Percentiles rank a stretch among this genome's conserved stretches.
These are phyloP conservation scores for Apophysomyces elegans DNA, from an alignment of 371 early-diverging fungal genomes.

Conservation along the genomic window DNA sequence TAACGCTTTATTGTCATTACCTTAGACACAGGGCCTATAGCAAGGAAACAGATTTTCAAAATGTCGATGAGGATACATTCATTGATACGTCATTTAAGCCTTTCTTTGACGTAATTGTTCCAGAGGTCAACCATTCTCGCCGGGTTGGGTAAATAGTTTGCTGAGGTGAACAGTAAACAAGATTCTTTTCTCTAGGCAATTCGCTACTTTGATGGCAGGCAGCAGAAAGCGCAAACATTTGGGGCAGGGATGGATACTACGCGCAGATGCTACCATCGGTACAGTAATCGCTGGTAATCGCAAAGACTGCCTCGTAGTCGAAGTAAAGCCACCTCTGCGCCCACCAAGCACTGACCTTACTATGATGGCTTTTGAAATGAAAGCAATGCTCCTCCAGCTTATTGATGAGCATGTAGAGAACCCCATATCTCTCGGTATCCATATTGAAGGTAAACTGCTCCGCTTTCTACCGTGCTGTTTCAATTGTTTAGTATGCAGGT, in stretches of 20 bases:
- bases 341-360: neutral
- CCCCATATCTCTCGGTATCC: neutral
- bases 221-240: neutral
- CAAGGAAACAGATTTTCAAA: slow-evolving; percentile 2
- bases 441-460: too few species aligned
- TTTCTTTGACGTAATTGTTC: neutral
- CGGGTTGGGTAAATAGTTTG: neutral
- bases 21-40: neutral
- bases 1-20: neutral
- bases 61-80: neutral
- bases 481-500: neutral
- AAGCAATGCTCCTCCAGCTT: neutral
- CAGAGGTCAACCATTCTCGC: slow-evolving; percentile 3
- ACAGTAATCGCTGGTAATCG: slow-evolving; percentile 7
- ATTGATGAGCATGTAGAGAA: slow-evolving; percentile 4
- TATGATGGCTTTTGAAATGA: slow-evolving; percentile 3
- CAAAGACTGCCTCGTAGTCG: slow-evolving; percentile 8
- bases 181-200: neutral
- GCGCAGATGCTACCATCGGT: slow-evolving; percentile 2
- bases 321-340: slow-evolving; percentile 1
- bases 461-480: neutral
- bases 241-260: neutral
- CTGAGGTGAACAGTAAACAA: neutral
- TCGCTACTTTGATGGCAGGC: slow-evolving; percentile 6
- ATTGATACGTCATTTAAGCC: neutral